A percentile compares a stretch with the other conserved stretches of the same genome.
phyloP scores from a whole-genome alignment of 1,284 basidiomycete genomes.

The Limonomyces culmigenus region DNA sequence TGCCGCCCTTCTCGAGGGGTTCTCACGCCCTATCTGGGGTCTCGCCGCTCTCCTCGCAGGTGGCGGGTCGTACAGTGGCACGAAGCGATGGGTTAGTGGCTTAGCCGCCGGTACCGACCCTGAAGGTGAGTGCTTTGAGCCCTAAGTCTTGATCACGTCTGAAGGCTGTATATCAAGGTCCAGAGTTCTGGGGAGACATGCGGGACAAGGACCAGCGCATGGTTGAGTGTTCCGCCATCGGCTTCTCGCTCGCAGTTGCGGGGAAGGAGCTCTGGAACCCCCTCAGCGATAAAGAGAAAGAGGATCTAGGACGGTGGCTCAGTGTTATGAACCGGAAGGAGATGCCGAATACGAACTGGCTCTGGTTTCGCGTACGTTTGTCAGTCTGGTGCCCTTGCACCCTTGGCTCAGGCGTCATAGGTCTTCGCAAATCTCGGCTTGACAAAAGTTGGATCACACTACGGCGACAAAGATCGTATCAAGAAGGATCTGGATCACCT shows the following conservation, averaged over 20 bases:
- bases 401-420: conserved; percentile 13
- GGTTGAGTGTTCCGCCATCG: conserved; percentile 70
- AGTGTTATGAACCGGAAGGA: conserved; percentile 63
- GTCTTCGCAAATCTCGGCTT: conserved; percentile 66
- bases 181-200: conserved; percentile 71
- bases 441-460: conserved; percentile 38
- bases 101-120: conserved; percentile 54
- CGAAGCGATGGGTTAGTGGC: conserved; percentile 45
- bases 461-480: conserved; percentile 44
- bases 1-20: conserved; percentile 62
- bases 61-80: conserved; percentile 36
- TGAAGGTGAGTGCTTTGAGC: conserved; percentile 23
- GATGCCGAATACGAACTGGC: conserved; percentile 64
- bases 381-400: neutral
- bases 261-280: conserved; percentile 50
- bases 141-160: no score
- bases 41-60: conserved; percentile 50
- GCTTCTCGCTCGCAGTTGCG: conserved; percentile 52
- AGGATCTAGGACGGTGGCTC: conserved; percentile 47
- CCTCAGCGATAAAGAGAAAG: conserved; percentile 33
- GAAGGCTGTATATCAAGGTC: no score
- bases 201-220: conserved; percentile 64
- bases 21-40: conserved; percentile 65
- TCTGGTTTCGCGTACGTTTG: conserved; percentile 55
- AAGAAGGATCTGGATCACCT: conserved; percentile 60